Conservation (phyloP, 371 early-diverging fungal genomes). For the Saksenaea vasiformis region DNA sequence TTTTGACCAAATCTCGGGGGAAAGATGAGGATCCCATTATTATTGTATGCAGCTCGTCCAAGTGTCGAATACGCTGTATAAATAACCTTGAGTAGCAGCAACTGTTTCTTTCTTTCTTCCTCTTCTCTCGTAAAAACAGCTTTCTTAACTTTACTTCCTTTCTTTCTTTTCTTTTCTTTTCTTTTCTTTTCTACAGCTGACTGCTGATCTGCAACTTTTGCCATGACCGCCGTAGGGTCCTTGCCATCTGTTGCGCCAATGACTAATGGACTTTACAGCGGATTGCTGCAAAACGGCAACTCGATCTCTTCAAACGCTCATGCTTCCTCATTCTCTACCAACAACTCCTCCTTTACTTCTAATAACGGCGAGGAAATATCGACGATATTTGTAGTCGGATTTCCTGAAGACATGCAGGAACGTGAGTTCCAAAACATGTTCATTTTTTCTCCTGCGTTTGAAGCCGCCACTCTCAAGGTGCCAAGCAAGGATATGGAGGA, state of each 20-base stretch:
- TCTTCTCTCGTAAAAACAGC: not conserved
- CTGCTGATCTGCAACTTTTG: not conserved
- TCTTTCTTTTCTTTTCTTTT: not conserved
- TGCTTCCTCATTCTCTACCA: conserved; percentile 1
- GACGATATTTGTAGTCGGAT: conserved; percentile 95
- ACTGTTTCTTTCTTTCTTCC: not conserved
- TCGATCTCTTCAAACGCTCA: conserved; percentile 1
- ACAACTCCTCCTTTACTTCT: conserved; percentile 17
- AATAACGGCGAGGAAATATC: conserved; percentile 73
- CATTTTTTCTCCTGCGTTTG: conserved; percentile 89
- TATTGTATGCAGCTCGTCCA: not conserved
- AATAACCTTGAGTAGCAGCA: not conserved
- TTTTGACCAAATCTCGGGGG: not conserved
- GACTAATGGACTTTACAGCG: conserved; percentile 13
- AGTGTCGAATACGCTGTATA: not conserved
- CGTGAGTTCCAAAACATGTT: conserved; percentile 97
- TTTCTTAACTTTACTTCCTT: not conserved
- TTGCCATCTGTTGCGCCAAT: conserved; percentile 5
- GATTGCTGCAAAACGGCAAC: conserved; percentile 13
- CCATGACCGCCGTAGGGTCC: conserved; percentile 6
- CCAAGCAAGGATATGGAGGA: conserved; percentile 65
- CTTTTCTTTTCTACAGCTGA: not conserved
- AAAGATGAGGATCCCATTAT: not conserved
- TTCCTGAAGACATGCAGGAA: conserved; percentile 94
- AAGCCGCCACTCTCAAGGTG: conserved; percentile 87